Evolutionary conservation across 2,329 filamentous ascomycete species (phyloP), one percentile per base, ranked within the genome.

Genomic region (Aspergillus sp.): DNA sequence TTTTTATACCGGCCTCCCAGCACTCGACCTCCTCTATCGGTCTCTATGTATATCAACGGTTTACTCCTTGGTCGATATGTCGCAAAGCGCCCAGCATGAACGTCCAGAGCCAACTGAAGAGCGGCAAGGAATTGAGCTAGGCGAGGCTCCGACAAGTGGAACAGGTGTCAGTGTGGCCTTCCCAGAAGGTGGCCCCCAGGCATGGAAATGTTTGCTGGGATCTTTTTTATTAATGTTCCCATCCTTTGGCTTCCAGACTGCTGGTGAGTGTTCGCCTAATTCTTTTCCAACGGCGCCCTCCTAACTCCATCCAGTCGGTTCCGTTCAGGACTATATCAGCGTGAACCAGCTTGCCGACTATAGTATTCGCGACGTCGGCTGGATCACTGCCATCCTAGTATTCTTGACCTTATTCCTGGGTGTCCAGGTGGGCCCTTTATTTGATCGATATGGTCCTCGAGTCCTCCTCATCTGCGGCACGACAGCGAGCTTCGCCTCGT

Each of bases 371-470:
- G 75, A 82, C 41, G 73, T 83, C 0, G 80, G 79, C 19, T 83
- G 80, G 80, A 82, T 82, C 53, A 75, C 76, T 0, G 77, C 79
- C 1, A 61, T 81, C 3, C 77, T 80, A 34, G 74, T 77, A 6
- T 81, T 80, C 47, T 62, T 82, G 1, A 72, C 75, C 0, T 65
- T 82, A 0, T 72, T 79, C 13, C 69, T 80, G 2, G 79, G 77
- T 5, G 75, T 82, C 4, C 79, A 80, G 62, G 73, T 80, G 7
- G 80, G 80, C 0, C 80, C 80, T 1, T 57, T 82, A 3, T 79
- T 82, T 57, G 80, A 82, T 56, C 71, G 72, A 0, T 78, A 81
- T 41, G 81, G 80, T 0, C 77, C 80, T 0, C 71, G 73, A 4
- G 56, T 74, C 20, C 68, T 82, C 12, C 68, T 75, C 0, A 65